These are phyloP conservation scores for Zygoascus hellenicus DNA, from an alignment of 1,139 yeast genomes.

Conservation along the genomic window DNA sequence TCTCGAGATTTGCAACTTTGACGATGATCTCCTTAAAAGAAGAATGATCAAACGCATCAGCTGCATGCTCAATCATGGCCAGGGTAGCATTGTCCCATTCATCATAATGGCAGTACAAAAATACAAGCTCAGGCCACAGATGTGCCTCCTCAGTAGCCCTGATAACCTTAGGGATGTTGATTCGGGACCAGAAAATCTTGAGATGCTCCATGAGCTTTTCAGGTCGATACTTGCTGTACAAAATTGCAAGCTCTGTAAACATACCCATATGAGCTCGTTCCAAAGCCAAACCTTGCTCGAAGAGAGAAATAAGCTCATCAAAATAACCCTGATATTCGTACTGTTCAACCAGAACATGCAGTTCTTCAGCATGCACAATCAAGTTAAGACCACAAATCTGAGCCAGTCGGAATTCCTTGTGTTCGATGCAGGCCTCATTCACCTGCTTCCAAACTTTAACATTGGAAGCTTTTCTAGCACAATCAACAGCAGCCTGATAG, in stretches of 20 bases:
- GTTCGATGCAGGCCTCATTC: conserved; percentile 91
- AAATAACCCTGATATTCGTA: conserved; percentile 91
- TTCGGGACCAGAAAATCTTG: conserved; percentile 96
- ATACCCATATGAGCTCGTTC: conserved; percentile 99
- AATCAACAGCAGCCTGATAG: conserved; percentile 95
- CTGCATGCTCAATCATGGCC: conserved; percentile 94
- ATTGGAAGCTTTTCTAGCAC: conserved; percentile 97
- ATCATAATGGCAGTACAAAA: conserved; percentile 95
- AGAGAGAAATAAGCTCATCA: conserved; percentile 81
- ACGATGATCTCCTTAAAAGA: conserved; percentile 93
- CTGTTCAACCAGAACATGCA: conserved; percentile 79
- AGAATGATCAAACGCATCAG: conserved; percentile 87
- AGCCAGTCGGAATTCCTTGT: conserved; percentile 91
- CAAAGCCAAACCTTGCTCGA: conserved; percentile 91
- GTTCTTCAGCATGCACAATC: conserved; percentile 95
- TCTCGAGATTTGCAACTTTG: conserved; percentile 93
- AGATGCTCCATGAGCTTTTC: conserved; percentile 93
- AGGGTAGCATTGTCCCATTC: conserved; percentile 99
- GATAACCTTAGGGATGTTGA: conserved; percentile 95
- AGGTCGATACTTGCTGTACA: conserved; percentile 87
- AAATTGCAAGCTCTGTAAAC: conserved; percentile 92
- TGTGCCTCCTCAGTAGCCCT: conserved; percentile 92
- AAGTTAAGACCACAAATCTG: conserved; percentile 98
- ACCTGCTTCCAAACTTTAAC: conserved; percentile 96
- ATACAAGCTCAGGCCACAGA: conserved; percentile 92